A percentile compares a stretch with the other conserved stretches of the same genome.
These are phyloP conservation scores for Didymella lethalis DNA, from an alignment of 2,329 filamentous ascomycete genomes.

Conservation along the genomic window DNA sequence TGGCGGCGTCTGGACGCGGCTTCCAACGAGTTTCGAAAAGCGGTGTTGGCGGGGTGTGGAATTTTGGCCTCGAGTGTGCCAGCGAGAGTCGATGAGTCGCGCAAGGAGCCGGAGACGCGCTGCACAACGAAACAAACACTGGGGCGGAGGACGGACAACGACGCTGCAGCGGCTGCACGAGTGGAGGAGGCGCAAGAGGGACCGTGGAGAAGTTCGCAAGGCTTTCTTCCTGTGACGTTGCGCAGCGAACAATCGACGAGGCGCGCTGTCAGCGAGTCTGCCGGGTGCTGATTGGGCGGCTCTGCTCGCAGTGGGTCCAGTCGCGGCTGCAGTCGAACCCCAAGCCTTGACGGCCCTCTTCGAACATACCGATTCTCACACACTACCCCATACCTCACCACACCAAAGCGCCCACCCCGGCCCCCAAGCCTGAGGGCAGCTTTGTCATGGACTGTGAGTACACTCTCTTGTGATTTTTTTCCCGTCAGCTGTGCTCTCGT, in stretches of 20 bases:
- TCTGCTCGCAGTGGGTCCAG: slow-evolving; percentile 16
- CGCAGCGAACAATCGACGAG: slow-evolving; percentile 23
- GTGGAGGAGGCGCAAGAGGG: slow-evolving; percentile 16
- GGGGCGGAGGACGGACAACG: slow-evolving; percentile 5
- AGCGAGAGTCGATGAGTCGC: slow-evolving; percentile 13
- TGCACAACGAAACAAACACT: slow-evolving; percentile 16
- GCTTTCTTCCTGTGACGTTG: slow-evolving; percentile 29
- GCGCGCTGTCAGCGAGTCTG: slow-evolving; percentile 27
- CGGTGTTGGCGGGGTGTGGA: slow-evolving; percentile 28
- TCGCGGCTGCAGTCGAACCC: slow-evolving; percentile 14
- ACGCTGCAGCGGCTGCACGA: slow-evolving; percentile 17
- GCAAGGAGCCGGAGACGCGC: slow-evolving; percentile 5
- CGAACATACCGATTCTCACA: slow-evolving; percentile 32
- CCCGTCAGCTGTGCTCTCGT: slow-evolving; percentile 20
- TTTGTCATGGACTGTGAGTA: slow-evolving; percentile 68
- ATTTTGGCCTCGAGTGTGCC: slow-evolving; percentile 30
- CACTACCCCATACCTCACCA: slow-evolving; percentile 41
- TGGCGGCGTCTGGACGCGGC: slow-evolving; percentile 21
- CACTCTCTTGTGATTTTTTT: slow-evolving; percentile 44
- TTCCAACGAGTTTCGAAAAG: slow-evolving; percentile 21
- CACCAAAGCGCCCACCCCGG: slow-evolving; percentile 40
- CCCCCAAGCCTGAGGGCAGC: slow-evolving; percentile 53
- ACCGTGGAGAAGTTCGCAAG: slow-evolving; percentile 22
- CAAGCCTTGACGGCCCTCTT: slow-evolving; percentile 27
- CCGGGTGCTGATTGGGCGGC: slow-evolving; percentile 30